phyloP scores from a whole-genome alignment of 1,139 yeast genomes.

The Blastobotrys serpentis region DNA sequence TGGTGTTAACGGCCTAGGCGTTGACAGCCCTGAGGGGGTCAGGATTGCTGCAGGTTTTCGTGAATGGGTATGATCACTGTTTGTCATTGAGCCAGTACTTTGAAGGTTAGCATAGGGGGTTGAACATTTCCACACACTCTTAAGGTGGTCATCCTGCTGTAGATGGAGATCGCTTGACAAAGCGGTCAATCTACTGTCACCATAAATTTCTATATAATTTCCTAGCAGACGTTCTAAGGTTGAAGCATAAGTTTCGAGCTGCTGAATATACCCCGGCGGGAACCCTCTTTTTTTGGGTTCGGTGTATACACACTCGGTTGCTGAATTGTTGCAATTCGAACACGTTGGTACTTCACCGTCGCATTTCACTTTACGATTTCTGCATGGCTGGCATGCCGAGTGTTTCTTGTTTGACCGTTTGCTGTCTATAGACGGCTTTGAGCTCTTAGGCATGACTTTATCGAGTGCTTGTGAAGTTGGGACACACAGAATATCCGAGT shows the following conservation, averaged over 20 bases:
- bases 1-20: no score
- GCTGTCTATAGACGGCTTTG: neutral
- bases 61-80: neutral
- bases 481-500: neutral
- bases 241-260: conserved; percentile 21
- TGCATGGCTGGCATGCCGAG: conserved; percentile 38
- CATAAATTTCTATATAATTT: conserved; percentile 11
- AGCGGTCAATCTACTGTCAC: conserved; percentile 3
- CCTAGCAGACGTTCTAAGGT: conserved; percentile 23
- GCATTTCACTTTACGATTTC: conserved; percentile 41
- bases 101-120: neutral
- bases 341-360: conserved; percentile 42
- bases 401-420: conserved; percentile 1
- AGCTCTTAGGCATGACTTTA: neutral
- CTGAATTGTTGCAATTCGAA: conserved; percentile 32
- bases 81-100: neutral
- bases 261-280: conserved; percentile 26
- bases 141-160: neutral
- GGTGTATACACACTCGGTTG: conserved; percentile 24
- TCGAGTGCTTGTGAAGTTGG: neutral
- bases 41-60: conserved; percentile 2
- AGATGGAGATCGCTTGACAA: conserved; percentile 8
- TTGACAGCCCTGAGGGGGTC: no score
- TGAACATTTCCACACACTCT: conserved; percentile 12
- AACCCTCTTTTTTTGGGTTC: conserved; percentile 25